phyloP scores from a whole-genome alignment of 495 filamentous ascomycete species.

The Cryomyces minteri region DNA sequence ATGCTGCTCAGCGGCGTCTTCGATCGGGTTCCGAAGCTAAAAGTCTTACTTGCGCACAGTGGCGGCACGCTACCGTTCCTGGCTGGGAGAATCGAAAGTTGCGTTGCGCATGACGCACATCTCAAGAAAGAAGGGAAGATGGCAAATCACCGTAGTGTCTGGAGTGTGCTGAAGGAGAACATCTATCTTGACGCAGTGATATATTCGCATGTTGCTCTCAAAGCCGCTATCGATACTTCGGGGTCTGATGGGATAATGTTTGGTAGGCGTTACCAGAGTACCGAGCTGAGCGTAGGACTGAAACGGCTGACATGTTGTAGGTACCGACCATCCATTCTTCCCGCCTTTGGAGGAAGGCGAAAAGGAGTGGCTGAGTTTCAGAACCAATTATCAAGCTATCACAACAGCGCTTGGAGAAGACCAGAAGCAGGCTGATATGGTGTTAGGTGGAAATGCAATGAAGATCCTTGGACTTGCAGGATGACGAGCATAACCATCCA shows the following conservation, averaged over 20 bases:
- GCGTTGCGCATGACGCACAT: constrained; percentile 64
- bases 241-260: constrained; percentile 57
- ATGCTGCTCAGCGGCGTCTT: constrained; percentile 79
- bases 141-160: constrained; percentile 37
- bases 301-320: constrained; percentile 12
- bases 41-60: constrained; percentile 69
- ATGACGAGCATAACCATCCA: too few relatives aligned
- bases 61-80: constrained; percentile 83
- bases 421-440: constrained; percentile 14
- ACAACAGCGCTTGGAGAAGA: constrained; percentile 35
- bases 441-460: constrained; percentile 20
- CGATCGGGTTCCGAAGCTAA: constrained; percentile 51
- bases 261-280: constrained; percentile 25
- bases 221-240: constrained; percentile 47
- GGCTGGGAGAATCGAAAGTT: constrained; percentile 76
- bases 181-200: constrained; percentile 82
- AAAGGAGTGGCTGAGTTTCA: constrained; percentile 68
- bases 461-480: constrained; percentile 3
- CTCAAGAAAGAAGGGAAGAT: constrained; percentile 32
- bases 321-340: constrained; percentile 92
- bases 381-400: constrained; percentile 57
- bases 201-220: constrained; percentile 55
- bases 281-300: neutral
- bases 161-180: constrained; percentile 73
- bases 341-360: constrained; percentile 43